Evolutionary conservation across 2,329 filamentous ascomycete species (phyloP).

Genomic region (Pseudogymnoascus sp.): DNA sequence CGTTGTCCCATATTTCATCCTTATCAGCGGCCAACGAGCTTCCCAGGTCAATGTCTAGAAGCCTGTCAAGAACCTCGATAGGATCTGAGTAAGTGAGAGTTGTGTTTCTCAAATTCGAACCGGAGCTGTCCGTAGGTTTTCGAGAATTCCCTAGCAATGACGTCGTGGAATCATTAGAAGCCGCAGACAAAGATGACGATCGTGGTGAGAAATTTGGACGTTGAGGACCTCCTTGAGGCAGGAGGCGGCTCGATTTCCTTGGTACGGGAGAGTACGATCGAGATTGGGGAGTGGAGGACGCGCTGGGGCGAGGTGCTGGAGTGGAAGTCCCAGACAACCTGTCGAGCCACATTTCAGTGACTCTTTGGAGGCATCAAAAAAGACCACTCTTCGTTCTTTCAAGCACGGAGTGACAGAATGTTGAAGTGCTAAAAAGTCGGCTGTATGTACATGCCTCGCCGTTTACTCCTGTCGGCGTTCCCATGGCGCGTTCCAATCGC

Average conservation of each 20-base stretch:
- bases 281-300: constrained; percentile 50
- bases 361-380: constrained; percentile 15
- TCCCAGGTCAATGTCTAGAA: constrained; percentile 24
- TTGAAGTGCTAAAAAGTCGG: background rate
- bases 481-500: background rate
- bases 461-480: background rate
- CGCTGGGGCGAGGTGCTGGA: constrained; percentile 39
- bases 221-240: constrained; percentile 59
- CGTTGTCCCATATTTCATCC: constrained; percentile 32
- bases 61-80: constrained; percentile 54
- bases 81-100: constrained; percentile 56
- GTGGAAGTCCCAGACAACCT: constrained; percentile 68
- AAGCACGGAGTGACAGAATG: background rate
- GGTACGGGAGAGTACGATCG: constrained; percentile 66
- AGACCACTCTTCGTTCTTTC: constrained; percentile 8
- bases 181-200: constrained; percentile 71
- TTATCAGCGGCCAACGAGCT: background rate
- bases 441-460: background rate
- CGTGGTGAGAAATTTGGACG: constrained; percentile 62
- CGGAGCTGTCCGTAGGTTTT: constrained; percentile 61
- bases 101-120: constrained; percentile 51
- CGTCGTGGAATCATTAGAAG: constrained; percentile 66
- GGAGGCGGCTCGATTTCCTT: constrained; percentile 60
- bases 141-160: constrained; percentile 63
- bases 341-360: constrained; percentile 72